Conservation (phyloP, 139 green algal species). For the Deuterostichococcus epilithicus region DNA sequence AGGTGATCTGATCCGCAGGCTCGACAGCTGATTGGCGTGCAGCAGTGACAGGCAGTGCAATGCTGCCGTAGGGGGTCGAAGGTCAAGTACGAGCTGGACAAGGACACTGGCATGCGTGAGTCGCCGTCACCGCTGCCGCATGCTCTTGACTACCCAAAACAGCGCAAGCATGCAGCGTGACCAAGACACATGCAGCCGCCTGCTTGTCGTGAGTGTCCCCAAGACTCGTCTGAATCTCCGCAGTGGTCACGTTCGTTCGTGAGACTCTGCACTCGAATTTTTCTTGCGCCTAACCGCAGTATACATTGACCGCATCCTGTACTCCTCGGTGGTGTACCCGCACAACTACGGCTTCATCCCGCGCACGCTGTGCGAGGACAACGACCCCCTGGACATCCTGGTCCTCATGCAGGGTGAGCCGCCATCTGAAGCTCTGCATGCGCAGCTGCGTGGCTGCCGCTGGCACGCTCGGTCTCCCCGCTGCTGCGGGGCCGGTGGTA, state of each 20-base stretch:
- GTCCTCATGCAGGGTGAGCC: slow-evolving; percentile 73
- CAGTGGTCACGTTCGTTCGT: background rate
- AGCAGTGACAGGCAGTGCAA: background rate
- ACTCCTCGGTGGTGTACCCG: slow-evolving; percentile 92
- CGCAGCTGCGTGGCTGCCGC: too few species aligned
- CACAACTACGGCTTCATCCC: slow-evolving; percentile 96
- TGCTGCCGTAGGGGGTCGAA: slow-evolving; percentile 59
- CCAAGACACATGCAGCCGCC: too few species aligned
- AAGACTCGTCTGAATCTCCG: background rate
- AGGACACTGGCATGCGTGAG: slow-evolving; percentile 49
- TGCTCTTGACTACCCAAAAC: too few species aligned
- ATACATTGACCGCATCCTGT: slow-evolving; percentile 89
- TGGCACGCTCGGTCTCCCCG: too few species aligned
- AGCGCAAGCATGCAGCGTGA: too few species aligned
- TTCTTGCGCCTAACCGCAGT: slow-evolving; percentile 16
- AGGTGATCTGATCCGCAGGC: background rate
- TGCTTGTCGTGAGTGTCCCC: too few species aligned
- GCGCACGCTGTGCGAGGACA: slow-evolving; percentile 92
- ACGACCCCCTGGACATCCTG: slow-evolving; percentile 89
- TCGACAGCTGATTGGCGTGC: background rate
- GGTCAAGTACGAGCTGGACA: slow-evolving; percentile 96
- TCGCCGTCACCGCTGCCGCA: background rate
- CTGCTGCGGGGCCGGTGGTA: too few species aligned
- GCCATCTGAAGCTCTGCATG: too few species aligned
- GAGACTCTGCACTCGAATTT: background rate